These are phyloP conservation scores for Carallia pectinifolia DNA, from an alignment of 345 rosid species.

Conservation along the genomic window DNA sequence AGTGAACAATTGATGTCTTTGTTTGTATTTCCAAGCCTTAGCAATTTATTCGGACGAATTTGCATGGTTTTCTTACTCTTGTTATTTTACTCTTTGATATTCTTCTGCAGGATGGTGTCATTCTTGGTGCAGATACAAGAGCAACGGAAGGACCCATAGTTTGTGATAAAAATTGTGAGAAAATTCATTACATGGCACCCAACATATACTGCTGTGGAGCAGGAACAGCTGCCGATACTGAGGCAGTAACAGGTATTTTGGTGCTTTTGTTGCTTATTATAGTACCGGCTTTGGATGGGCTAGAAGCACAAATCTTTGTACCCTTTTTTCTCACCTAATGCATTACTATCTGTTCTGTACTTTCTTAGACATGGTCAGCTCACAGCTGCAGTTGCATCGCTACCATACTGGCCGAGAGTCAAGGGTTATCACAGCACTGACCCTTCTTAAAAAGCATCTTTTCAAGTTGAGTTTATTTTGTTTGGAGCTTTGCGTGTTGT, in stretches of 20 bases:
- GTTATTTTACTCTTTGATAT: background rate
- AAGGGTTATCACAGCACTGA: constrained; percentile 74
- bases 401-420: constrained; percentile 80
- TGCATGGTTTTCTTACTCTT: background rate
- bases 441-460: constrained; percentile 81
- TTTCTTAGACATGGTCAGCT: constrained; percentile 74
- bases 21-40: constrained; percentile 2
- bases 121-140: constrained; percentile 91
- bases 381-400: constrained; percentile 76
- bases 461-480: constrained; percentile 47
- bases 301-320: background rate
- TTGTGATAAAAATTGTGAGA: constrained; percentile 96
- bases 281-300: background rate
- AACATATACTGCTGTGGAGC: constrained; percentile 98
- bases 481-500: constrained; percentile 1
- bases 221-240: constrained; percentile 97
- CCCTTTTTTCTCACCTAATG: background rate
- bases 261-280: background rate
- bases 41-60: background rate
- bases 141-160: constrained; percentile 97
- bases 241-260: constrained; percentile 85
- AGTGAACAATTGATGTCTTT: background rate
- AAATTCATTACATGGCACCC: constrained; percentile 98
- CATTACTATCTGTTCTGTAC: background rate
- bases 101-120: constrained; percentile 72